Conservation (phyloP, 257 asterid species). For the Phtheirospermum japonicum region DNA sequence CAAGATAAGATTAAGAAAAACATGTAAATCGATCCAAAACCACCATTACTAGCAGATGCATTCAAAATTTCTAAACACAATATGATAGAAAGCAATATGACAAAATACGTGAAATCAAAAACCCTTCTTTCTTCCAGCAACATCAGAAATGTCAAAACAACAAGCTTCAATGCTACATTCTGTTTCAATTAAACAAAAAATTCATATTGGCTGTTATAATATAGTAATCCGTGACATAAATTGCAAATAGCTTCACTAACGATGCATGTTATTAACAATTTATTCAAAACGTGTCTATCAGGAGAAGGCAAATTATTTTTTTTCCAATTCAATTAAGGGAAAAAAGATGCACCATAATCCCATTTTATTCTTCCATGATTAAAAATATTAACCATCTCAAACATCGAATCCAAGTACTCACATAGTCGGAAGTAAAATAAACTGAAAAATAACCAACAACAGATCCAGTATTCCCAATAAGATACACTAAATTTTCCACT, state of each 20-base stretch:
- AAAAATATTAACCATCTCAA: too few relatives aligned
- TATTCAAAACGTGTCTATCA: too few relatives aligned
- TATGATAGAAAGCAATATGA: neutral
- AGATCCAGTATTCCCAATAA: too few relatives aligned
- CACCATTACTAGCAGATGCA: conserved; percentile 10
- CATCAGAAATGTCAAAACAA: neutral
- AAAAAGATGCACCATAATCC: too few relatives aligned
- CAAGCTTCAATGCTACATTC: neutral
- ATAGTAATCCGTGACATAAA: neutral
- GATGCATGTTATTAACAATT: too few relatives aligned
- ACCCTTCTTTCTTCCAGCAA: neutral
- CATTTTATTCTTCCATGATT: too few relatives aligned
- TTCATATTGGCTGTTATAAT: neutral
- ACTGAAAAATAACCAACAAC: too few relatives aligned
- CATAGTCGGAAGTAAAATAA: too few relatives aligned
- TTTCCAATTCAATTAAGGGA: too few relatives aligned
- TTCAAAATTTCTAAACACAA: neutral
- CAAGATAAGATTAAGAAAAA: conserved; percentile 21
- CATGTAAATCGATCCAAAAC: neutral
- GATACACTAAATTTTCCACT: neutral
- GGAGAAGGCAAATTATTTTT: too few relatives aligned
- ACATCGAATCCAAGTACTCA: too few relatives aligned
- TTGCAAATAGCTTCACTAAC: too few relatives aligned
- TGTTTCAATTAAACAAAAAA: conserved; percentile 3
- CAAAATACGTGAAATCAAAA: neutral